Percentiles rank a stretch among this genome's conserved stretches.
Conservation (phyloP, 2,329 filamentous ascomycete genomes). For the Beauveria caledonica region DNA sequence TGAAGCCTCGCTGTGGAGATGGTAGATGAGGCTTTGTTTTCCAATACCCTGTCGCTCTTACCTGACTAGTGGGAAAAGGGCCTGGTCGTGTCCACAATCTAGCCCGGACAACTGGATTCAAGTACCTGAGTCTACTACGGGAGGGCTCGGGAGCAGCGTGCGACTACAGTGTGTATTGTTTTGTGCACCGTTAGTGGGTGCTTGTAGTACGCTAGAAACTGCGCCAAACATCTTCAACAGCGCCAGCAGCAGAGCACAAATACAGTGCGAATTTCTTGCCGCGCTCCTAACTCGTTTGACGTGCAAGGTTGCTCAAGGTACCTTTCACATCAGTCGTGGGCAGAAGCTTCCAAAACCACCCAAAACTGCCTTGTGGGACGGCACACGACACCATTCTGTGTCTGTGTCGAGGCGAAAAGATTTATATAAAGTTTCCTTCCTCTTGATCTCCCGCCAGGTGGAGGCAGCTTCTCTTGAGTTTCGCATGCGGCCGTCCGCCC, state of each 20-base stretch:
- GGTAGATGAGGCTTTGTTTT: constrained; percentile 36
- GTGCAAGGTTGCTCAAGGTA: neutral
- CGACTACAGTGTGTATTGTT: neutral
- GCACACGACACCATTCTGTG: constrained; percentile 6
- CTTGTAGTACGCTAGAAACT: neutral
- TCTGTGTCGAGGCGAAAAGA: neutral
- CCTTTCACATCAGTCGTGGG: neutral
- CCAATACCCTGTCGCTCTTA: constrained; percentile 27
- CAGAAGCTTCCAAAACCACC: constrained; percentile 7
- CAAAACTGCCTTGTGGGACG: constrained; percentile 7
- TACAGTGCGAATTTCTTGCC: neutral
- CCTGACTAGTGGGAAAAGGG: constrained; percentile 21
- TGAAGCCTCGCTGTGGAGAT: constrained; percentile 22
- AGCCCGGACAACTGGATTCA: constrained; percentile 12
- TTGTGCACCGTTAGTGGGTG: neutral
- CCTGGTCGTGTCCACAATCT: constrained; percentile 17
- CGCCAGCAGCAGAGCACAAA: neutral
- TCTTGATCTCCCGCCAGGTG: neutral
- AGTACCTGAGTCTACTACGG: constrained; percentile 10
- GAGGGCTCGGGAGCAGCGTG: neutral
- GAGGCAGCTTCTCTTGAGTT: neutral
- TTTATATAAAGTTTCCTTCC: neutral
- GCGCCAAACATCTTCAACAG: neutral
- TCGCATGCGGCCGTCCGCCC: neutral
- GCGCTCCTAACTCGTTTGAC: neutral